Percentiles rank a stretch among this genome's conserved stretches.
Evolutionary conservation across 371 early-diverging fungal genomes (phyloP).

Genomic region (Lichtheimia ramosa): DNA sequence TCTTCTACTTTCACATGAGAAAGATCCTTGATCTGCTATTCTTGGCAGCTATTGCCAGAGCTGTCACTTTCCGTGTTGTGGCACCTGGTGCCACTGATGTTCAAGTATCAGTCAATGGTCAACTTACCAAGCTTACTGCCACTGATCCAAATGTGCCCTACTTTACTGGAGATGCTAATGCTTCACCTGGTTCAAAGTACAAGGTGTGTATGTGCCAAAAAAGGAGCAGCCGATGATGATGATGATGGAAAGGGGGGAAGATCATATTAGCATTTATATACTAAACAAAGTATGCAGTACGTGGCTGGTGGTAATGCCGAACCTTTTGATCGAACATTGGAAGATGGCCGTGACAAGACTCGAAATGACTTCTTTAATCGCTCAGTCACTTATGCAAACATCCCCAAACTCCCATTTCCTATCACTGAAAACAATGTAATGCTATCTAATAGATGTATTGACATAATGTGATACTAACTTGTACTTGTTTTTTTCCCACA

Average conservation of each 20-base stretch:
- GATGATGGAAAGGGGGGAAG: no score
- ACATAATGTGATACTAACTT: conserved; percentile 15
- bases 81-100: conserved; percentile 46
- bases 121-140: conserved; percentile 29
- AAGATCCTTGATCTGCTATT: no score
- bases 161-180: conserved; percentile 48
- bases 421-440: conserved; percentile 35
- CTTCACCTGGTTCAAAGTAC: conserved; percentile 35
- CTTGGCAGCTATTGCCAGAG: conserved; percentile 3
- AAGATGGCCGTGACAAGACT: conserved; percentile 30
- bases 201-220: conserved; percentile 26
- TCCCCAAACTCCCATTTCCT: conserved; percentile 54
- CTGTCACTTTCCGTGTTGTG: conserved; percentile 50
- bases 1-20: background rate
- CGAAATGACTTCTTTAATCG: conserved; percentile 53
- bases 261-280: background rate
- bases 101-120: conserved; percentile 47
- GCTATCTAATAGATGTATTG: background rate
- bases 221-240: no score
- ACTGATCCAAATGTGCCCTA: conserved; percentile 48
- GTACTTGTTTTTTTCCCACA: conserved; percentile 10
- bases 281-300: conserved; percentile 25
- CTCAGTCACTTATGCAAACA: conserved; percentile 52
- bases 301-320: conserved; percentile 46
- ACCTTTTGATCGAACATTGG: conserved; percentile 45